These are phyloP conservation scores for Dictyophora rubrovolvata DNA, from an alignment of 768 basidiomycete species.

Conservation along the genomic window DNA sequence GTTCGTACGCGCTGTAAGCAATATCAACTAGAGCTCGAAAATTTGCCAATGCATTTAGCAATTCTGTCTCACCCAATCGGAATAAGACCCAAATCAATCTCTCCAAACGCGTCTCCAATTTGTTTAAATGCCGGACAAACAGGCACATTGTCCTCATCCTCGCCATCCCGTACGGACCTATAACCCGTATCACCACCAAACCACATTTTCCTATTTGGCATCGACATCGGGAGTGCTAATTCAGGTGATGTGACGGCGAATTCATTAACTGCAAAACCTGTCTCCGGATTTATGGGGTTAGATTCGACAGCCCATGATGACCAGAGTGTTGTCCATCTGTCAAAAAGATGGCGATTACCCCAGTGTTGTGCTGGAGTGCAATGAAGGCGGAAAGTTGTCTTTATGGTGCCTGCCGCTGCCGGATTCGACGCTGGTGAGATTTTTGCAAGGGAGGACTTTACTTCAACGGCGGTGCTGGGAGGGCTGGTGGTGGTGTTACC, in stretches of 20 bases:
- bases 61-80: constrained; percentile 37
- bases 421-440: neutral
- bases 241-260: no score
- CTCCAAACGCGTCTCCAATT: constrained; percentile 53
- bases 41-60: no score
- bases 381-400: constrained; percentile 33
- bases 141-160: constrained; percentile 41
- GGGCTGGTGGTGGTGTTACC: no score
- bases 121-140: constrained; percentile 65
- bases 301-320: constrained; percentile 49
- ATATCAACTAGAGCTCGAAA: no score
- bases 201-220: constrained; percentile 25
- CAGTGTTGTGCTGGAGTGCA: constrained; percentile 61
- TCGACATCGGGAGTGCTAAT: no score
- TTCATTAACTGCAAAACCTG: no score
- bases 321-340: constrained; percentile 51
- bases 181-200: constrained; percentile 70
- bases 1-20: constrained; percentile 42
- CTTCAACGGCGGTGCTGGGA: no score
- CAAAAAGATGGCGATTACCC: constrained; percentile 34
- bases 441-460: neutral
- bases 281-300: neutral
- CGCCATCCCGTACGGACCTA: constrained; percentile 33
- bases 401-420: neutral
- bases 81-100: constrained; percentile 59